Evolutionary conservation across 1,139 yeast genomes (phyloP), one percentile per base, ranked within the genome.

Genomic region (Candida tunisiensis): DNA sequence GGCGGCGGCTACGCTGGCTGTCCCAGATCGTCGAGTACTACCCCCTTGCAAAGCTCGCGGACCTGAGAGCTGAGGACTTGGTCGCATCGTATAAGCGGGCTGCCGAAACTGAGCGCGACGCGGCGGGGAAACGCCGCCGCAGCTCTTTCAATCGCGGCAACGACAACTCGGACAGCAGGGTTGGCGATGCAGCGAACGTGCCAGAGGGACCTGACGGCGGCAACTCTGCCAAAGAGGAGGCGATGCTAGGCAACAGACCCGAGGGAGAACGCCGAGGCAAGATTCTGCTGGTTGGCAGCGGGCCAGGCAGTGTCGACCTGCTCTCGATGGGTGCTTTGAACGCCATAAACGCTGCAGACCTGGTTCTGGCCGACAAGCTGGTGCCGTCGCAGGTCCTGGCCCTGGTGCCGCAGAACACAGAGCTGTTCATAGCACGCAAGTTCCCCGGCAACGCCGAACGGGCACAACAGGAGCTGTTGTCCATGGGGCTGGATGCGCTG

Each of bases 401-500:
- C 28, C 53, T 83, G 19, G 75, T 85, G 10, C 96, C 96, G 0
- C 51, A 65, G 20, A 58, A 62, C 23, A 78, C 92, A 1, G 74
- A 73, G 28, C 57, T 77, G 4, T 82, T 78, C 46, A 83, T 85
- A 35, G 96, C 98, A 9, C 65, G 83, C 25, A 88, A 88, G 50
- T 88, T 83, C 52, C 96, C 96, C 2, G 98, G 98, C 1, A 85
- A 88, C 47, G 96, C 98, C 1, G 95, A 83, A 44, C 65, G 66
- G 27, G 96, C 96, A 0, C 98, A 88, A 50, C 67, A 78, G 37
- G 95, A 88, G 49, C 60, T 88, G 21, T 56, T 82, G 20, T 57
- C 62, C 13, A 52, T 74, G 35, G 96, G 94, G 0, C 53, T 85
- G 14, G 64, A 62, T 21, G 75, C 74, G 0, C 49, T 82, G 20